Evolutionary conservation across 345 rosid genomes (phyloP), one percentile per base, ranked within the genome.

Genomic region (Lumnitzera racemosa): DNA sequence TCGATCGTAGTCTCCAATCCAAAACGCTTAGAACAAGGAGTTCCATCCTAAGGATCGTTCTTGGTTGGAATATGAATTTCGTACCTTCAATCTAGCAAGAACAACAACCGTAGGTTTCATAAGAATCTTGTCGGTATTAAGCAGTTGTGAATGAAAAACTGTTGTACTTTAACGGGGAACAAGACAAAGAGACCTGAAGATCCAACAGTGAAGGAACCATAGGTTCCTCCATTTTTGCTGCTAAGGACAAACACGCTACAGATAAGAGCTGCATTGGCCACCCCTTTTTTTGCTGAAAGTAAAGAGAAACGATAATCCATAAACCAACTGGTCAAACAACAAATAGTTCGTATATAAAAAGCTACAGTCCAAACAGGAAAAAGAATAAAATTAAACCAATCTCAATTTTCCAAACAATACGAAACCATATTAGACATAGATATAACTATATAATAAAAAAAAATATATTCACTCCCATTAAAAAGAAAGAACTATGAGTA

Each of bases 151-250:
- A 16, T 3, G 14, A 12, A 20, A 16, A 58, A 29, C 15, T 13
- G 47, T 1, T 46, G 17, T 16, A 13, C n/a, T 31, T 24, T 23
- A 15, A 49, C 48, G 23, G 15, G 2, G 20, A 17, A 13, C 14
- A 59, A 23, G 20, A 36, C 16, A 17, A 56, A 24, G 49, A 31
- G 16, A 91, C 98, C 90, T 94, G 99, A n/a, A 94, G 82, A 80
- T 87, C 91, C 62, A 88, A 51, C 16, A 90, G 84, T 63, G 74
- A 67, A 67, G 97, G 99, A 86, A 81, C 99, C 61, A 84, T 80
- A 60, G 87, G 79, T 74, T 90, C 99, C 96, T 94, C 99, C 97
- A 94, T 86, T 73, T 94, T 94, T 1, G 97, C 99, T 23, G 99
- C 99, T 70, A 94, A 61, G 15, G 99, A 94, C 83, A 94, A 69